phyloP scores from a whole-genome alignment of 306 rosid species.

The Cicer arietinum region DNA sequence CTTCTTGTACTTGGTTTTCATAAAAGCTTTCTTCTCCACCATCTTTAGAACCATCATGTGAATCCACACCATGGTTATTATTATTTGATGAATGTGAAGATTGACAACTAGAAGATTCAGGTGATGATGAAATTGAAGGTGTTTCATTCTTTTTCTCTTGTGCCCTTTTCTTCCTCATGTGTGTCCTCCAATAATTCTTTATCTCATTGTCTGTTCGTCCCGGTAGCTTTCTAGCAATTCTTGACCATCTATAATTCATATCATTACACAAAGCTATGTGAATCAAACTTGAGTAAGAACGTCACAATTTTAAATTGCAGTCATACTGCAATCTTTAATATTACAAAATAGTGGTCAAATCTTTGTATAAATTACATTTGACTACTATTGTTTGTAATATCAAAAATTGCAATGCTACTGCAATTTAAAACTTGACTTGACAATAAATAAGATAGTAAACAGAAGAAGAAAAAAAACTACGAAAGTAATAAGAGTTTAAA shows the following conservation, averaged over 20 bases:
- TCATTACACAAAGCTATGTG: neutral
- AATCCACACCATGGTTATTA: constrained; percentile 57
- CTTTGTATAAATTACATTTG: too few species aligned
- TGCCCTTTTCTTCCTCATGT: constrained; percentile 79
- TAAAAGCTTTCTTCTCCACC: constrained; percentile 73
- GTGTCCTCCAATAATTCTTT: constrained; percentile 95
- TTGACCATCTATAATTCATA: constrained; percentile 76
- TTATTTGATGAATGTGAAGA: constrained; percentile 58
- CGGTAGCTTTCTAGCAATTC: constrained; percentile 86
- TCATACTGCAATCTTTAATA: too few species aligned
- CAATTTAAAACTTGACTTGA: too few species aligned
- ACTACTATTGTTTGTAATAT: too few species aligned
- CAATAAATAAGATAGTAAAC: too few species aligned
- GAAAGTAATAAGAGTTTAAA: too few species aligned
- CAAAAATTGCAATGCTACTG: too few species aligned
- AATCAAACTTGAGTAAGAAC: constrained; percentile 16
- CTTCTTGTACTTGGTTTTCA: constrained; percentile 45
- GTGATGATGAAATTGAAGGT: constrained; percentile 42
- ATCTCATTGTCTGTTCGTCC: constrained; percentile 98
- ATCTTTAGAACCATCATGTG: constrained; percentile 51
- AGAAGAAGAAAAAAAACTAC: too few species aligned
- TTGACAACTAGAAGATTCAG: constrained; percentile 50
- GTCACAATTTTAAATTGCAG: too few species aligned
- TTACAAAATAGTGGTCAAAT: too few species aligned
- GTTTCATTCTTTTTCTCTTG: constrained; percentile 67